phyloP scores from a whole-genome alignment of 1,284 basidiomycete species.

The Amylostereum chailletii region DNA sequence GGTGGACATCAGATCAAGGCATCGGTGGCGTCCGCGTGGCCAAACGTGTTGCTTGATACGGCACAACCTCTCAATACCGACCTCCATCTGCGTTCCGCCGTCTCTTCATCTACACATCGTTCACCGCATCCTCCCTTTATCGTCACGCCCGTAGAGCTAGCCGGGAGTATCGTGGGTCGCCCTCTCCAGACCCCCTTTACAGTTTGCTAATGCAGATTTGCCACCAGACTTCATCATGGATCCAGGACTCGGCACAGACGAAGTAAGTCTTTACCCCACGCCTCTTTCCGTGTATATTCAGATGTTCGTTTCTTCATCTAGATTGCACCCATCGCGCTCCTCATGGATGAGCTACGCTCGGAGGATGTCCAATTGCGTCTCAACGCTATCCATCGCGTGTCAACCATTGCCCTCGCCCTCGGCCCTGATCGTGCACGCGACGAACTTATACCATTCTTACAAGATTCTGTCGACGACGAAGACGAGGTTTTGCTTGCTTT shows the following conservation, averaged over 20 bases:
- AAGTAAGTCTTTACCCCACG: slow-evolving; percentile 31
- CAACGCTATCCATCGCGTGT: slow-evolving; percentile 96
- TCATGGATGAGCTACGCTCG: slow-evolving; percentile 92
- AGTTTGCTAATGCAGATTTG: background rate
- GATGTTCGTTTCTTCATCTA: slow-evolving; percentile 20
- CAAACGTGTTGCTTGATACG: too few relatives aligned
- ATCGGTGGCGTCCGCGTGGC: too few relatives aligned
- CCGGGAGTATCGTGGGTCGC: background rate
- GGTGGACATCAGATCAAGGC: too few relatives aligned
- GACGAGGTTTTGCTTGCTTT: slow-evolving; percentile 97
- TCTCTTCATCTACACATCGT: too few relatives aligned
- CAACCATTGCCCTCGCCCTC: slow-evolving; percentile 96
- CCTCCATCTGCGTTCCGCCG: too few relatives aligned
- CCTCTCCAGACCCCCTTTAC: background rate
- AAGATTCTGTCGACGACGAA: slow-evolving; percentile 98
- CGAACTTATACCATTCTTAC: slow-evolving; percentile 94
- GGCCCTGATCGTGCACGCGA: slow-evolving; percentile 93
- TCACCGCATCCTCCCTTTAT: too few relatives aligned
- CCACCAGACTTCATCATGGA: slow-evolving; percentile 39
- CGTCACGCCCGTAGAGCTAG: too few relatives aligned
- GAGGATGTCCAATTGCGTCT: slow-evolving; percentile 93
- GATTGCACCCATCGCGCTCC: slow-evolving; percentile 81
- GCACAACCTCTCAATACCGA: too few relatives aligned
- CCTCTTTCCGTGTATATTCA: slow-evolving; percentile 5
- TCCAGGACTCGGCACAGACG: slow-evolving; percentile 46